Evolutionary conservation across 768 basidiomycete genomes (phyloP), one percentile per base, ranked within the genome.

Genomic region (Mycena pura): DNA sequence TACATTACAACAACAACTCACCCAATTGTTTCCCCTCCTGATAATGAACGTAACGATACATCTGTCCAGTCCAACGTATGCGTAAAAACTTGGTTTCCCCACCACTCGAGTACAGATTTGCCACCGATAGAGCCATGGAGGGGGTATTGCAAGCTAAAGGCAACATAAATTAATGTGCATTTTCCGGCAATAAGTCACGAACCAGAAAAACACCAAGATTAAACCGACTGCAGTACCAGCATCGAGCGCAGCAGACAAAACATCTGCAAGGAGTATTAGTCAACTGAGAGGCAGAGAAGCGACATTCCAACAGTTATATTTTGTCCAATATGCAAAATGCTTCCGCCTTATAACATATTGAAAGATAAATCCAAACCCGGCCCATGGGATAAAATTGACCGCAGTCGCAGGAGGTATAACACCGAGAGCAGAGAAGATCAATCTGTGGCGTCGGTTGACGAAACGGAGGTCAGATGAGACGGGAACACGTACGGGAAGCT

Each of bases 301-400:
- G 22, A n/a, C 5, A 6, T 9, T 4, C 70, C 78, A 62, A 90
- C 89, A 91, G 64, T 91, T 91, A 73, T 90, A 90, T 72, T 91
- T 91, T 19, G 88, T 84, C 90, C 89, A 91, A 76, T 85, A 90
- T 6, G 83, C 75, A 69, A 91, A 91, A 69, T 87, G 78, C 62
- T 82, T 82, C 73, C 86, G 77, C 63, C 90, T 80, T 34, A 90
- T 79, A n/a, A 87, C 66, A 68, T 81, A 90, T 65, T 91, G 92
- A 76, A 95, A 94, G 25, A 92, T 74, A 70, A 93, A 93, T 17
- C 88, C 86, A 27, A 88, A 79, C 50, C 86, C 76, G 70, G 88
- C 84, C 89, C 90, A 94, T 3, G 89, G 87, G 3, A 93, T 81
- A 69, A 89, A 96, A 73, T 96, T 96, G 67, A 94, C 81, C 3